A percentile compares a stretch with the other conserved stretches of the same genome.
Evolutionary conservation across 345 rosid species (phyloP).

Genomic region (Syzygium aqueum): DNA sequence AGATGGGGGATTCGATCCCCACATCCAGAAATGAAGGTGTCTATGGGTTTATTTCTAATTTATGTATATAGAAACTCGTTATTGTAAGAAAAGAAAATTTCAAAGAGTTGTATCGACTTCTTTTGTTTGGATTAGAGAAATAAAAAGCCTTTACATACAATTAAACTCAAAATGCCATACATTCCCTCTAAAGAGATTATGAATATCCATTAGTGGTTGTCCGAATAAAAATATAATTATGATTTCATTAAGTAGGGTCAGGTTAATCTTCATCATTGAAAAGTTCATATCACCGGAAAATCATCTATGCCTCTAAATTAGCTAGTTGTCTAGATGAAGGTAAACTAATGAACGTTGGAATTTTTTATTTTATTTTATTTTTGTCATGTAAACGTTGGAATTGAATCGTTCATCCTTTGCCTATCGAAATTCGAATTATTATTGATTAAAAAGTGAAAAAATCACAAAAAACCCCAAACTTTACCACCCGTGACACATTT

Average conservation of each 20-base stretch:
- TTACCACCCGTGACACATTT: no score
- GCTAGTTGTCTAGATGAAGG: neutral
- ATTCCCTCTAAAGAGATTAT: neutral
- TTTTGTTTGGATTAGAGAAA: neutral
- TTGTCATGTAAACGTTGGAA: no score
- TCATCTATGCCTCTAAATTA: neutral
- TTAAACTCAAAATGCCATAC: neutral
- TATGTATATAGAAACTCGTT: no score
- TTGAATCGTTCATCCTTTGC: neutral
- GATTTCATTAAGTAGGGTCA: neutral
- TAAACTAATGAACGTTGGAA: neutral
- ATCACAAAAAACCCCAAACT: no score
- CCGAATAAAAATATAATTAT: rapidly evolving
- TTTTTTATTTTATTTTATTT: no score
- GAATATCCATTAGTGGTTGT: rapidly evolving
- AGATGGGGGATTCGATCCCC: no score
- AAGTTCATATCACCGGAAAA: neutral
- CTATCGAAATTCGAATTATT: rapidly evolving
- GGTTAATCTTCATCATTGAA: neutral
- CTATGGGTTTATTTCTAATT: no score
- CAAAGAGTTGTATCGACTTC: rapidly evolving
- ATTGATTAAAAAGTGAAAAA: no score
- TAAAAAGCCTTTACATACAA: neutral
- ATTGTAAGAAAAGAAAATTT: no score
- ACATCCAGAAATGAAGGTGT: no score